Percentiles rank a stretch among this genome's conserved stretches.
phyloP scores from a whole-genome alignment of 2,329 filamentous ascomycete species.

The Aplosporella prunicola region DNA sequence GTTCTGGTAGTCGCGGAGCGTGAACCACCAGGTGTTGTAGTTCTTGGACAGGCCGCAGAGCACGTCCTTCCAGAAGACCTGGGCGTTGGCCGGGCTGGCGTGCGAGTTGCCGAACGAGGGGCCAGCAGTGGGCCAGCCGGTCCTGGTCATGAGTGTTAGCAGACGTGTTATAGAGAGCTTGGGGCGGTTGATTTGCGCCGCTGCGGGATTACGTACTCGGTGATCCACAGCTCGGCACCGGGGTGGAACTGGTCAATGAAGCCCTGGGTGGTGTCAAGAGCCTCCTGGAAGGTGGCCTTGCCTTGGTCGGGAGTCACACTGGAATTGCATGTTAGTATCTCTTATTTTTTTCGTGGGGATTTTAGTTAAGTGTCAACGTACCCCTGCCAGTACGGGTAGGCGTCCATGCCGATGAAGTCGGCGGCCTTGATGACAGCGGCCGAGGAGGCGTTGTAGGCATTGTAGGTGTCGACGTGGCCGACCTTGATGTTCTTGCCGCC shows the following conservation, averaged over 20 bases:
- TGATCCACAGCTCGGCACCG: constrained; percentile 25
- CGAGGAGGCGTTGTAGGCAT: constrained; percentile 26
- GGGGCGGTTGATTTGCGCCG: too few species aligned
- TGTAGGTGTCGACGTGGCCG: constrained; percentile 31
- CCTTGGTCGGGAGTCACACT: constrained; percentile 23
- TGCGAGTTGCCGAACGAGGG: constrained; percentile 10
- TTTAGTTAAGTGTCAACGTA: too few species aligned
- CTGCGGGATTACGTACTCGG: too few species aligned
- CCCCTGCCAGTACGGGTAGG: constrained; percentile 31
- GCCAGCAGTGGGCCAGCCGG: constrained; percentile 10
- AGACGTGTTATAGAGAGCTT: background rate
- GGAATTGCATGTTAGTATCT: too few species aligned
- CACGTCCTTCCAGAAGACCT: constrained; percentile 14
- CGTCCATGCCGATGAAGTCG: constrained; percentile 29
- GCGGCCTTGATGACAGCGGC: constrained; percentile 26
- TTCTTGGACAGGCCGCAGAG: constrained; percentile 10
- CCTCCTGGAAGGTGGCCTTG: constrained; percentile 22
- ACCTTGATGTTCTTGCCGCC: constrained; percentile 15
- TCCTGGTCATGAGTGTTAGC: background rate
- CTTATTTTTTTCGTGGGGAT: too few species aligned
- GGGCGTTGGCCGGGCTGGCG: constrained; percentile 7
- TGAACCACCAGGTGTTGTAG: constrained; percentile 14
- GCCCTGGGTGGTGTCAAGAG: constrained; percentile 21
- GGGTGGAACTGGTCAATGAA: constrained; percentile 23
- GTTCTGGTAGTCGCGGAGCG: constrained; percentile 9